A percentile compares a stretch with the other conserved stretches of the same genome.
Evolutionary conservation across 352 stramenopile species (phyloP).

Genomic region (Phytophthora sp.): DNA sequence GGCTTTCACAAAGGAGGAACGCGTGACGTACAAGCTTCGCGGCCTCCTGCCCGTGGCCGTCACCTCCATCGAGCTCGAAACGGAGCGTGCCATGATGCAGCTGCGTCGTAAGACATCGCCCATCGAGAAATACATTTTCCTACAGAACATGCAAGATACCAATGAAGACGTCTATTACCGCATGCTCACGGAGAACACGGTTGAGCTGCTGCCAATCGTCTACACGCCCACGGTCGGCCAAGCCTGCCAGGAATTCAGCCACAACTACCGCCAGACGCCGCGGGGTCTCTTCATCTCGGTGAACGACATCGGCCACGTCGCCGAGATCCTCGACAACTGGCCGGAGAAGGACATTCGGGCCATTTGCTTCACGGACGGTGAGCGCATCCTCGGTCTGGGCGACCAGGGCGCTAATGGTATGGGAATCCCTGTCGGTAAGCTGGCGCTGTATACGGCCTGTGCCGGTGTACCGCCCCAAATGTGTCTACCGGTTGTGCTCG

Average conservation of each 20-base stretch:
- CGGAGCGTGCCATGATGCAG: conserved; percentile 84
- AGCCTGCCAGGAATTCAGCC: conserved; percentile 90
- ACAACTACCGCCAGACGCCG: conserved; percentile 89
- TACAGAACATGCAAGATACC: conserved; percentile 90
- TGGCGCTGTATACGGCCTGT: conserved; percentile 94
- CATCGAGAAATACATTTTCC: conserved; percentile 95
- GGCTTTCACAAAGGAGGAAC: conserved; percentile 92
- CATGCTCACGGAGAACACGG: conserved; percentile 88
- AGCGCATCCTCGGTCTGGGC: conserved; percentile 95
- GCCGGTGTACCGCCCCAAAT: conserved; percentile 93
- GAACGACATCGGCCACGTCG: conserved; percentile 83
- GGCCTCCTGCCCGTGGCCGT: conserved; percentile 91
- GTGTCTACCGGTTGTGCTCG: conserved; percentile 94
- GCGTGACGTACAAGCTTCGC: conserved; percentile 85
- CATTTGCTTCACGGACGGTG: conserved; percentile 97
- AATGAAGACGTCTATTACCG: conserved; percentile 94
- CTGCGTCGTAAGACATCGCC: conserved; percentile 85
- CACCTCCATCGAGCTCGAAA: conserved; percentile 88
- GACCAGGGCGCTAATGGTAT: conserved; percentile 92
- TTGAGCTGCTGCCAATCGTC: conserved; percentile 96
- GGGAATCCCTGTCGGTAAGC: conserved; percentile 95
- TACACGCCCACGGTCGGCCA: conserved; percentile 98
- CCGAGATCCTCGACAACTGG: conserved; percentile 95
- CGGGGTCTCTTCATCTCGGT: conserved; percentile 93
- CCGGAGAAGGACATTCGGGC: conserved; percentile 95